Evolutionary conservation across 345 rosid species (phyloP).

Genomic region (Stellera chamaejasme): DNA sequence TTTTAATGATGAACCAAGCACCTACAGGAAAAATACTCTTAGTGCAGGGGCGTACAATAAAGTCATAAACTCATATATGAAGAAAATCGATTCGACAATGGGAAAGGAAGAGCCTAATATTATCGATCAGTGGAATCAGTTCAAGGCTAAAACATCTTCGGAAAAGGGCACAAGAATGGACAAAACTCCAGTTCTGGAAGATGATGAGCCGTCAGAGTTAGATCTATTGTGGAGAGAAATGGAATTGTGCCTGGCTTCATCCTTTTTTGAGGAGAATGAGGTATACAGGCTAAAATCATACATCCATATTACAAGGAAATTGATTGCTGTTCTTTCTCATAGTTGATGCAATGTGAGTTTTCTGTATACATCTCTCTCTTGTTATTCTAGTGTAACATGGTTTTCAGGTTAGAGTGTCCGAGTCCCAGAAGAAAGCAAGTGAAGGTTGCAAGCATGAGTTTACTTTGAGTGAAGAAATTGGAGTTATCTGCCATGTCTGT

Average conservation of each 20-base stretch:
- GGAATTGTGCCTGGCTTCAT: conserved; percentile 72
- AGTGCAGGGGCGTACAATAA: conserved; percentile 71
- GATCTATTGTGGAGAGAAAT: conserved; percentile 91
- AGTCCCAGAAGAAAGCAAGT: conserved; percentile 28
- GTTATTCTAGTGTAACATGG: conserved; percentile 10
- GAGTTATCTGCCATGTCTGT: conserved; percentile 58
- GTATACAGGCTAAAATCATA: conserved; percentile 20
- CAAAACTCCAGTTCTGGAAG: conserved; percentile 28
- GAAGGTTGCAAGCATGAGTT: conserved; percentile 53
- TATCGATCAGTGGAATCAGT: conserved; percentile 65
- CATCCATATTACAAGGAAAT: background rate
- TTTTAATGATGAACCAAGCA: conserved; percentile 20
- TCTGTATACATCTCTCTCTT: conserved; percentile 2
- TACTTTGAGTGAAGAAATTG: conserved; percentile 70
- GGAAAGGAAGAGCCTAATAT: conserved; percentile 42
- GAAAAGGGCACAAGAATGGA: conserved; percentile 24
- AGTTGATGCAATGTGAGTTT: background rate
- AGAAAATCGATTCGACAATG: conserved; percentile 52
- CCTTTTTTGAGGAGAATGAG: conserved; percentile 75
- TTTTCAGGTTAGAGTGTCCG: conserved; percentile 39
- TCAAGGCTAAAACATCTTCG: conserved; percentile 27
- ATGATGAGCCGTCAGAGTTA: conserved; percentile 56
- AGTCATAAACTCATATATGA: conserved; percentile 68
- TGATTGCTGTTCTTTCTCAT: background rate
- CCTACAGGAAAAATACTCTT: conserved; percentile 36